Base-by-base conservation (phyloP, 371 early-diverging fungal genomes). In the Apophysomyces elegans region DNA sequence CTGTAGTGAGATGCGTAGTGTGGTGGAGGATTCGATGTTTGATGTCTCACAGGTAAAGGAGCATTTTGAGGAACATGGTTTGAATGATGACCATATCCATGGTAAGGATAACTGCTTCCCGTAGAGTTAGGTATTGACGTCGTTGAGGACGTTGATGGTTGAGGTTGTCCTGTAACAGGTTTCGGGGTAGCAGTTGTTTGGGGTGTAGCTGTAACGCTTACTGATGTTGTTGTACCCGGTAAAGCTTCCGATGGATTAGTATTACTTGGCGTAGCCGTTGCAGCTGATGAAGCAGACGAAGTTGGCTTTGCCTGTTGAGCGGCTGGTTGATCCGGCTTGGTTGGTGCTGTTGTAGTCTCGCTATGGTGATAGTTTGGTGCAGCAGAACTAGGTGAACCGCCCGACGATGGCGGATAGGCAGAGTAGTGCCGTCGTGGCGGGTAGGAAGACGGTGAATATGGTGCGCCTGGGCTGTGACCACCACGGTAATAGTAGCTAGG, bases 121-220 rank as follows among this genome's bases (percentile, higher is more conserved):
- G 54, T 21, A 11, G 72, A 68, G 56, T 43, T 62, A 26, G 75
- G 72, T 5, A 67, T 67, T 14, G 75, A 26, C 32, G 32, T 64
- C 0, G 75, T 66, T 0, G 62, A 47, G 13, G 73, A 67, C 0
- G 73, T 73, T 14, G 72, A 67, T 39, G 66, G 68, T 32, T 16
- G 43, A 38, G 39, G 8, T 36, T 46, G 62, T 16, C 41, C 61
- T 38, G 43, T 45, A 18, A 44, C 56, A 35, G 45, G 11, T n/a
- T 37, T 37, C n/a, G 64, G 41, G n/a, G 58, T 16, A 11, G 38
- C 37, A 7, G 57, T 21, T 6, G 64, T 43, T 58, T 56, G 37
- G 4, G 64, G 6, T 12, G 58, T 35, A 6, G 58, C n/a, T 58
- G 65, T 14, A 21, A 59, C 11, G 13, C 1, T 26, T 65, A 47